Evolutionary conservation across 345 rosid genomes (phyloP).

Genomic region (Euphorbia peplus): DNA sequence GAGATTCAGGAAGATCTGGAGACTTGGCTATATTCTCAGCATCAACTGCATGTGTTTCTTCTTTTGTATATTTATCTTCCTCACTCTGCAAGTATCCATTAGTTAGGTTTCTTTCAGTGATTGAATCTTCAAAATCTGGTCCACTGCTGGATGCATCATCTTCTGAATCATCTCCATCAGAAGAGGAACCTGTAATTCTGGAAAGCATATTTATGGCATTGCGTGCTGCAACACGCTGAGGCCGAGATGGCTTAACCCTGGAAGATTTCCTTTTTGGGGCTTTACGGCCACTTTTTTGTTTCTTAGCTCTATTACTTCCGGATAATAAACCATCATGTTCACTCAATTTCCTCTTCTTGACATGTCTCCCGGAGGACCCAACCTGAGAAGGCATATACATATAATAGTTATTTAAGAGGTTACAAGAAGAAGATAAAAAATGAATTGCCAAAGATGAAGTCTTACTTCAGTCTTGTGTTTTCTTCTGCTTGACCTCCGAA

Average conservation of each 20-base stretch:
- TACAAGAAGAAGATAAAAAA: not conserved
- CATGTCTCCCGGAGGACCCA: conserved; percentile 19
- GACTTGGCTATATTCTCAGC: conserved; percentile 8
- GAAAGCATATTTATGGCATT: conserved; percentile 20
- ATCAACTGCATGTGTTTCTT: not conserved
- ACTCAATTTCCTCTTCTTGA: conserved; percentile 20
- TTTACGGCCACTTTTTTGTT: conserved; percentile 23
- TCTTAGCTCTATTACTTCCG: conserved; percentile 22
- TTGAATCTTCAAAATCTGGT: conserved; percentile 16
- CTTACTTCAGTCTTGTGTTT: conserved; percentile 17
- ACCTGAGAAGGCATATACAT: conserved; percentile 12
- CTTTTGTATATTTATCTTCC: conserved; percentile 2
- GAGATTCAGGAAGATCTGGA: conserved; percentile 21
- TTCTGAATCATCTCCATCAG: conserved; percentile 23
- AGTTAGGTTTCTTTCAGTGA: conserved; percentile 1
- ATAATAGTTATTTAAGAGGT: not conserved
- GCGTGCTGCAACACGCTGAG: conserved; percentile 32
- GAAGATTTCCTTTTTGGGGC: conserved; percentile 20
- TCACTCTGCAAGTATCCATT: conserved; percentile 5
- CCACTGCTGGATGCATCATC: conserved; percentile 17
- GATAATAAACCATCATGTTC: conserved; percentile 3
- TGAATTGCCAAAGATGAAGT: not conserved
- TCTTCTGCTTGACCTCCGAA: conserved; percentile 25
- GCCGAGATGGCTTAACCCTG: conserved; percentile 18
- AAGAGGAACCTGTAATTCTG: conserved; percentile 19